These are phyloP conservation scores for Calonectria hongkongensis DNA, from an alignment of 2,329 filamentous ascomycete genomes.

Conservation along the genomic window DNA sequence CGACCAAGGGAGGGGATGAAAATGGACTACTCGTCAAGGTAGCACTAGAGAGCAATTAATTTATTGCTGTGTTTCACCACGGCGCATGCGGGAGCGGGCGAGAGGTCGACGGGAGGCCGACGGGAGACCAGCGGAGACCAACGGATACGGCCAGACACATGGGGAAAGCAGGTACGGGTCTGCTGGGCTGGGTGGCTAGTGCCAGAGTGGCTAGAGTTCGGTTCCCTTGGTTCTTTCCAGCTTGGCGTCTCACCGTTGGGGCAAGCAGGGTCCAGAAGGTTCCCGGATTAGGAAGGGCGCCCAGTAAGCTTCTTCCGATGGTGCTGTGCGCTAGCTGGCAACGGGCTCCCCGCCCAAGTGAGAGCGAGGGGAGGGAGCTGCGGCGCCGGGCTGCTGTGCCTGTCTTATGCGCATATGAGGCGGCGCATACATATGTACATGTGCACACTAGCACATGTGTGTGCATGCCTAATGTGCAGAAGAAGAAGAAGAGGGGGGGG, in stretches of 20 bases:
- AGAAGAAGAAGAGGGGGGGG: too few species aligned
- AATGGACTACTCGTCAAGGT: conserved; percentile 5
- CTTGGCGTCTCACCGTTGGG: background rate
- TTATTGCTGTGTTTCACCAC: conserved; percentile 30
- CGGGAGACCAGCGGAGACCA: background rate
- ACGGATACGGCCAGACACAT: background rate
- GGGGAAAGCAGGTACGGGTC: conserved; percentile 6
- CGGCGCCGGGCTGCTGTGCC: conserved; percentile 7
- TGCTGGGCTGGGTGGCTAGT: background rate
- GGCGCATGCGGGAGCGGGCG: conserved; percentile 20
- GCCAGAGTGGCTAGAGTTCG: background rate
- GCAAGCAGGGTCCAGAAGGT: conserved; percentile 3
- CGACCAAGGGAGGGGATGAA: background rate
- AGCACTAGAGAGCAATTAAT: conserved; percentile 28
- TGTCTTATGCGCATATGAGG: background rate
- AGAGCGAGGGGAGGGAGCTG: background rate
- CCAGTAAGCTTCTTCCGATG: conserved; percentile 14
- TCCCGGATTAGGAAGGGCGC: background rate
- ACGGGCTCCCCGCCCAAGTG: background rate
- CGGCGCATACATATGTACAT: background rate
- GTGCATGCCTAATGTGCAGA: conserved; percentile 1
- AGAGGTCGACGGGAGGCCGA: conserved; percentile 18
- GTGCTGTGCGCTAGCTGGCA: conserved; percentile 3
- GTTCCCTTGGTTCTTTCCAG: background rate
- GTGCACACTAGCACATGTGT: background rate